Conservation (phyloP, 495 filamentous ascomycete genomes). For the Talaromyces ruber region DNA sequence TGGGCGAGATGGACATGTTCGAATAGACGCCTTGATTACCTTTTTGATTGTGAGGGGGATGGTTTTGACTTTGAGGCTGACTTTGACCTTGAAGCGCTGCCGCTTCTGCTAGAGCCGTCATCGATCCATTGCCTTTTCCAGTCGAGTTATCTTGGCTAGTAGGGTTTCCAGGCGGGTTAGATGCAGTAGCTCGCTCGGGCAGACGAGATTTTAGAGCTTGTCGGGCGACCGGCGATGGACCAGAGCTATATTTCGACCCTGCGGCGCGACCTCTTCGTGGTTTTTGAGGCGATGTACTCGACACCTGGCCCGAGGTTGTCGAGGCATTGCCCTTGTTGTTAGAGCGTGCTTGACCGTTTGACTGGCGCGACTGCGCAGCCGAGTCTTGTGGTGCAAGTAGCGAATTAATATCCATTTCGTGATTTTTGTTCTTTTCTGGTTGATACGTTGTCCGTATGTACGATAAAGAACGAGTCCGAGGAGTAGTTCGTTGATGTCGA, state of each 20-base stretch:
- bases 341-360: conserved; percentile 20
- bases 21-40: conserved; percentile 23
- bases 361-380: conserved; percentile 37
- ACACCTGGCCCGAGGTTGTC: conserved; percentile 18
- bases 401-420: conserved; percentile 64
- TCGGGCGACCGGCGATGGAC: conserved; percentile 35
- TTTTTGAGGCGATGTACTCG: conserved; percentile 25
- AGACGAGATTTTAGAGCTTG: conserved; percentile 28
- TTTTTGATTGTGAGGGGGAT: neutral
- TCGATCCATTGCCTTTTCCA: conserved; percentile 35
- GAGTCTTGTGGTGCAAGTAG: conserved; percentile 63
- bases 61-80: conserved; percentile 42
- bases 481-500: neutral
- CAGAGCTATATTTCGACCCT: conserved; percentile 24
- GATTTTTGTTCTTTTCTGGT: neutral
- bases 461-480: neutral
- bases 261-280: conserved; percentile 27
- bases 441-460: neutral
- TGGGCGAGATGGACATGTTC: conserved; percentile 43
- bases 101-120: conserved; percentile 59
- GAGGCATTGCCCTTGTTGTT: conserved; percentile 28
- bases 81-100: conserved; percentile 56
- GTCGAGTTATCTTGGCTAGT: conserved; percentile 17
- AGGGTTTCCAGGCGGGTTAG: conserved; percentile 5
- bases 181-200: conserved; percentile 18